Evolutionary conservation across 192 early-diverging fungal species (phyloP).

Genomic region (Cetraspora pellucida): DNA sequence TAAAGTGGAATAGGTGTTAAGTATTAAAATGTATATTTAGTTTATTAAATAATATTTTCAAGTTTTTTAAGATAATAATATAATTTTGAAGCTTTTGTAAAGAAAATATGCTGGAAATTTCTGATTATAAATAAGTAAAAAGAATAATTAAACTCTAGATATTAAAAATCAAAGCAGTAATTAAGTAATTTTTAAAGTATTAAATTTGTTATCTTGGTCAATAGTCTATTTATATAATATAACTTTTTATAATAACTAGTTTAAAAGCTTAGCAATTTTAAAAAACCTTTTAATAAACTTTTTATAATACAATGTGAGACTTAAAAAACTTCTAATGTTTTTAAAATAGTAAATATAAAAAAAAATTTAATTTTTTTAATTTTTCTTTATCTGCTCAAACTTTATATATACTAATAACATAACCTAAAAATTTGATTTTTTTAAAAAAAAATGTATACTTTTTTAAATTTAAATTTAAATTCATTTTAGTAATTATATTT

Average conservation of each 20-base stretch:
- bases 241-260: conserved; percentile 8
- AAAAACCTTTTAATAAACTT: background rate
- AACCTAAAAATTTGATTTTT: background rate
- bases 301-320: background rate
- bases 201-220: background rate
- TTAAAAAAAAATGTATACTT: background rate
- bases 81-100: too few relatives aligned
- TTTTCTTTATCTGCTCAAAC: background rate
- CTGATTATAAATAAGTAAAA: too few relatives aligned
- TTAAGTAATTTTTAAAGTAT: background rate
- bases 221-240: background rate
- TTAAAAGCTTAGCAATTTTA: background rate
- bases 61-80: too few relatives aligned
- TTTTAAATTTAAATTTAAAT: background rate
- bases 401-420: background rate
- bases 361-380: background rate
- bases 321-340: background rate
- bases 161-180: background rate
- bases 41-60: too few relatives aligned
- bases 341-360: background rate
- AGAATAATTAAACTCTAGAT: background rate
- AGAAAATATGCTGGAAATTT: too few relatives aligned
- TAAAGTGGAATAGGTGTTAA: too few relatives aligned
- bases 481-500: background rate
- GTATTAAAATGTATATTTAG: too few relatives aligned